phyloP scores from a whole-genome alignment of 768 basidiomycete species.

The Lactarius indigo region DNA sequence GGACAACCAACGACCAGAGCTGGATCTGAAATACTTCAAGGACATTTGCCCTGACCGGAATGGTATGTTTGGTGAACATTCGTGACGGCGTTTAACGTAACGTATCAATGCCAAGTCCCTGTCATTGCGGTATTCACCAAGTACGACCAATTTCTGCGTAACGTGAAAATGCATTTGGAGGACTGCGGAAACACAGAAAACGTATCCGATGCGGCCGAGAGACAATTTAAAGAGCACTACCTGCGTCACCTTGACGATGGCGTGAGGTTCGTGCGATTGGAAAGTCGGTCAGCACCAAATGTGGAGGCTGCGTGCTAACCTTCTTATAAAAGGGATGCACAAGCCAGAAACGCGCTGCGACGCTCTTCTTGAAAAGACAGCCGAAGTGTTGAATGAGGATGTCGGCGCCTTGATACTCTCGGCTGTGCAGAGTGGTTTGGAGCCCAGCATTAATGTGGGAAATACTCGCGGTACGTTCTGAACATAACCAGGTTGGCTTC shows the following conservation, averaged over 20 bases:
- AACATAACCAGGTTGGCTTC: too few relatives aligned
- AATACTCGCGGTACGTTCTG: too few relatives aligned
- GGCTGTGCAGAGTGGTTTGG: background rate
- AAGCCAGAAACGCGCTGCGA: background rate
- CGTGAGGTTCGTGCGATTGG: background rate
- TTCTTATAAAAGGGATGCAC: background rate
- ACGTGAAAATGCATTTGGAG: background rate
- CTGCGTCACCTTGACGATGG: background rate
- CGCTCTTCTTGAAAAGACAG: background rate
- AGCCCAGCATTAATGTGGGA: background rate
- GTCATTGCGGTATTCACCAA: background rate
- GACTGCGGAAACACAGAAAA: background rate
- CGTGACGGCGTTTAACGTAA: background rate
- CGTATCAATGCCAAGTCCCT: background rate
- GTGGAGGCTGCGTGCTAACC: background rate
- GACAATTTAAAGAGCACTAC: background rate
- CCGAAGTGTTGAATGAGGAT: background rate
- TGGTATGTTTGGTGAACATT: background rate
- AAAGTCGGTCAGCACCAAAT: background rate
- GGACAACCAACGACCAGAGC: background rate
- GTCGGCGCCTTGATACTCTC: background rate
- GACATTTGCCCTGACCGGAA: background rate
- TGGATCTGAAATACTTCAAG: background rate
- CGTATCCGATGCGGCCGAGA: background rate
- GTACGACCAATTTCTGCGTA: background rate